phyloP scores from a whole-genome alignment of 192 early-diverging fungal species.

The Umbelopsis ramanniana region DNA sequence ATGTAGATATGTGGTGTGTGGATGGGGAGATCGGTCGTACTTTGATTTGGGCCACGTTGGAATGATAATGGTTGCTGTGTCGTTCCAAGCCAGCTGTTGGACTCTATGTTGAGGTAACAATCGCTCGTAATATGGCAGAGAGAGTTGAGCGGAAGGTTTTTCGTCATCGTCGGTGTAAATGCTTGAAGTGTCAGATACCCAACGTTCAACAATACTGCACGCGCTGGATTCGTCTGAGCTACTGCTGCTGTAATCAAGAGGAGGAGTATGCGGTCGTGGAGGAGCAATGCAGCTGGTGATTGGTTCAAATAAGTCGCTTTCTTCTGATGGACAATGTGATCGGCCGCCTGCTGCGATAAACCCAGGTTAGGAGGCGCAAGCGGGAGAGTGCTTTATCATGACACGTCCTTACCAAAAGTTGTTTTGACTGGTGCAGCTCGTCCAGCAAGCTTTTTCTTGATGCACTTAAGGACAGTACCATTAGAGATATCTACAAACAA shows the following conservation, averaged over 20 bases:
- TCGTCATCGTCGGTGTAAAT: slow-evolving; percentile 3
- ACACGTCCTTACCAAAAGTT: not conserved
- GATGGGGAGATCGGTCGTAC: slow-evolving; percentile 15
- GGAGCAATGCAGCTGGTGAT: slow-evolving; percentile 15
- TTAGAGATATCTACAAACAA: not conserved
- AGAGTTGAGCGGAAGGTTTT: not conserved
- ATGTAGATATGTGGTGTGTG: slow-evolving; percentile 17
- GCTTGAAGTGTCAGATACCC: not conserved
- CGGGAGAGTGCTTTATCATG: not conserved
- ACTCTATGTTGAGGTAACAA: not conserved
- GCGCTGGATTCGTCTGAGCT: not conserved
- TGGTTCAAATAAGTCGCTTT: not conserved
- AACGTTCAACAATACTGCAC: not conserved
- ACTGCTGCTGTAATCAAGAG: not conserved
- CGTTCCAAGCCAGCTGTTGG: slow-evolving; percentile 2
- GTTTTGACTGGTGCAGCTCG: not conserved
- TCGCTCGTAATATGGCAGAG: not conserved
- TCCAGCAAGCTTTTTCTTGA: slow-evolving; percentile 8
- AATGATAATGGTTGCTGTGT: slow-evolving; percentile 17
- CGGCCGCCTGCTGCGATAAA: not conserved
- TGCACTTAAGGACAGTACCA: not conserved
- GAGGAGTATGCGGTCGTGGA: slow-evolving; percentile 8
- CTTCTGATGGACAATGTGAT: not conserved
- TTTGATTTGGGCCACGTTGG: slow-evolving; percentile 17
- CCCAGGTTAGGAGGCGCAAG: not conserved